Evolutionary conservation across 2,329 filamentous ascomycete genomes (phyloP).

Genomic region (Chaetomium globosum): DNA sequence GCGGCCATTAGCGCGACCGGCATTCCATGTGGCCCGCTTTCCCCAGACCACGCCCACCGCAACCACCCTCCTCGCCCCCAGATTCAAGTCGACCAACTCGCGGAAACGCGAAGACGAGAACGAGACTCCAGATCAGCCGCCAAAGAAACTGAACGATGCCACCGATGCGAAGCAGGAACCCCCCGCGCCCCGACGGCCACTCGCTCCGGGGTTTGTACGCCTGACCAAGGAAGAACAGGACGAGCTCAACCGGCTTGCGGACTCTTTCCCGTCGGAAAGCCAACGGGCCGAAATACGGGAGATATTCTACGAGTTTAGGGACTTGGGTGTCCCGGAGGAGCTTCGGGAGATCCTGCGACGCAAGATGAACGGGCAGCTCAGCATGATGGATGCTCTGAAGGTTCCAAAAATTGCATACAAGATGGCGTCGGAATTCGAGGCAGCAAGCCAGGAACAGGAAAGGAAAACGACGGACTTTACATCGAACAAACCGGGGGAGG

Average conservation of each 20-base stretch:
- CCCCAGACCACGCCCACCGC: conserved; percentile 30
- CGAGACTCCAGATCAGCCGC: conserved; percentile 22
- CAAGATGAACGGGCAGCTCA: conserved; percentile 52
- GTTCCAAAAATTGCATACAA: conserved; percentile 59
- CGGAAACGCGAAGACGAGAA: conserved; percentile 26
- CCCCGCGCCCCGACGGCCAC: conserved; percentile 22
- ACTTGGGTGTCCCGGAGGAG: conserved; percentile 70
- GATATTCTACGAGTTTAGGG: conserved; percentile 64
- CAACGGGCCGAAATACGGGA: conserved; percentile 63
- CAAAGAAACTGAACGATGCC: conserved; percentile 21
- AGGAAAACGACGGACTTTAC: conserved; percentile 32
- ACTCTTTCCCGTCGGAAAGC: conserved; percentile 54
- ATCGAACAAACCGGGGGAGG: conserved; percentile 34
- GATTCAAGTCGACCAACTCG: conserved; percentile 38
- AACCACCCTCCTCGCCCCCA: conserved; percentile 29
- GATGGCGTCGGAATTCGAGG: conserved; percentile 51
- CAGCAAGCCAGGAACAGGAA: conserved; percentile 3
- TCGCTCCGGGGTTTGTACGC: conserved; percentile 53
- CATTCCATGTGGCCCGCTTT: conserved; percentile 33
- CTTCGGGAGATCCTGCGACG: conserved; percentile 63
- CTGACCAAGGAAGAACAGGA: conserved; percentile 52
- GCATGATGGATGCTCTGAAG: conserved; percentile 59
- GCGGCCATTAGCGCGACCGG: conserved; percentile 34
- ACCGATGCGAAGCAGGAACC: conserved; percentile 3
- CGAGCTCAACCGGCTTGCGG: conserved; percentile 59